These are phyloP conservation scores for Raddia guianensis DNA, from an alignment of 176 grass and related monocot genomes.

Conservation along the genomic window DNA sequence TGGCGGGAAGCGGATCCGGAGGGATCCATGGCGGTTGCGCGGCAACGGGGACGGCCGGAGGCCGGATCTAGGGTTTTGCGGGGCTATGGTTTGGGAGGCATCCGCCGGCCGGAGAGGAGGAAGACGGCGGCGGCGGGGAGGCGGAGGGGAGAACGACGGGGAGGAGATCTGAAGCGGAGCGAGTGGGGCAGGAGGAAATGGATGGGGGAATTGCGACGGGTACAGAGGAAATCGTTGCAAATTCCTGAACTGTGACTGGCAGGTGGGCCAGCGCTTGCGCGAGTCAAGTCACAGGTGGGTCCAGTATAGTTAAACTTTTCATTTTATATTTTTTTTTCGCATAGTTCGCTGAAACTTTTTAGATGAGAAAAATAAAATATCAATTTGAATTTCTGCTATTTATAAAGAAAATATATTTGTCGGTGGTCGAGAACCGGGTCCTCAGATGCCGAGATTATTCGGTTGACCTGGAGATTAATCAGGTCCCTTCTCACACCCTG, in stretches of 20 bases:
- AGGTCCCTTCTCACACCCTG: too few relatives aligned
- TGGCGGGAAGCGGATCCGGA: slow-evolving; percentile 61
- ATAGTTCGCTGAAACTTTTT: too few relatives aligned
- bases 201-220: not conserved
- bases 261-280: not conserved
- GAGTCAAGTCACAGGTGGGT: not conserved
- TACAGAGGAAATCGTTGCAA: not conserved
- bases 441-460: too few relatives aligned
- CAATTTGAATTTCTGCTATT: too few relatives aligned
- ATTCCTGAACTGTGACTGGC: not conserved
- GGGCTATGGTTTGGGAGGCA: slow-evolving; percentile 38
- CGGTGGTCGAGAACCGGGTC: too few relatives aligned
- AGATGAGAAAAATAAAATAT: too few relatives aligned
- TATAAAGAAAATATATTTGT: too few relatives aligned
- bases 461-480: too few relatives aligned
- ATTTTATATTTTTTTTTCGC: too few relatives aligned
- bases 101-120: slow-evolving; percentile 34
- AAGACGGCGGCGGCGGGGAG: slow-evolving; percentile 16
- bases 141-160: slow-evolving; percentile 3
- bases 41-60: not conserved
- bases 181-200: not conserved
- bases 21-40: slow-evolving; percentile 57
- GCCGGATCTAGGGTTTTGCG: slow-evolving; percentile 59
- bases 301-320: too few relatives aligned
- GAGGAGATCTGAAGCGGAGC: slow-evolving; percentile 41